Conservation (phyloP, 768 basidiomycete genomes). For the Naematelia encephala region DNA sequence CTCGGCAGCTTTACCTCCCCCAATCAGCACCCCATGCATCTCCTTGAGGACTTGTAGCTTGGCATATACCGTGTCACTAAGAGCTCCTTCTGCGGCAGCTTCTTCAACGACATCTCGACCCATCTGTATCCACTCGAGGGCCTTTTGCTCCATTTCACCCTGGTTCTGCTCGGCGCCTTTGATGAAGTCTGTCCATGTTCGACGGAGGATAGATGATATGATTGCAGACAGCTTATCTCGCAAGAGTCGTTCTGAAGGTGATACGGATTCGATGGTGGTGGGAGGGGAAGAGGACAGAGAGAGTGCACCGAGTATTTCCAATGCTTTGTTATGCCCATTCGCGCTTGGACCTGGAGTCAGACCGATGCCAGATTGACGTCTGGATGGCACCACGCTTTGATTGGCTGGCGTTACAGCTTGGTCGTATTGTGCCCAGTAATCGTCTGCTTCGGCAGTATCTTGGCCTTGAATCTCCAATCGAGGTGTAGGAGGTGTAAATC, state of each 20-base stretch:
- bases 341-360: not conserved
- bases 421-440: constrained; percentile 23
- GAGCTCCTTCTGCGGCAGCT: not conserved
- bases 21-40: not conserved
- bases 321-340: not conserved
- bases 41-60: not conserved
- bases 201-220: constrained; percentile 6
- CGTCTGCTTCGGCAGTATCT: not conserved
- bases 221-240: not conserved
- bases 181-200: constrained; percentile 5
- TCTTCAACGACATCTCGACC: constrained; percentile 2
- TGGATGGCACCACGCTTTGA: not conserved
- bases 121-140: constrained; percentile 14
- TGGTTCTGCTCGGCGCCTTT: not conserved
- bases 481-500: too few species aligned
- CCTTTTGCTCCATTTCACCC: constrained; percentile 17
- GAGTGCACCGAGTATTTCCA: not conserved
- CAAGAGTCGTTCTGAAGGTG: not conserved
- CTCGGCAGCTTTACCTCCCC: not conserved
- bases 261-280: not conserved
- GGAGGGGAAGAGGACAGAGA: not conserved
- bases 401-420: not conserved
- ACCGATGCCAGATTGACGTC: not conserved
- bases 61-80: too few species aligned
- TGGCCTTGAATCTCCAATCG: too few species aligned